phyloP scores from a whole-genome alignment of 257 asterid genomes.

The Ballota nigra region DNA sequence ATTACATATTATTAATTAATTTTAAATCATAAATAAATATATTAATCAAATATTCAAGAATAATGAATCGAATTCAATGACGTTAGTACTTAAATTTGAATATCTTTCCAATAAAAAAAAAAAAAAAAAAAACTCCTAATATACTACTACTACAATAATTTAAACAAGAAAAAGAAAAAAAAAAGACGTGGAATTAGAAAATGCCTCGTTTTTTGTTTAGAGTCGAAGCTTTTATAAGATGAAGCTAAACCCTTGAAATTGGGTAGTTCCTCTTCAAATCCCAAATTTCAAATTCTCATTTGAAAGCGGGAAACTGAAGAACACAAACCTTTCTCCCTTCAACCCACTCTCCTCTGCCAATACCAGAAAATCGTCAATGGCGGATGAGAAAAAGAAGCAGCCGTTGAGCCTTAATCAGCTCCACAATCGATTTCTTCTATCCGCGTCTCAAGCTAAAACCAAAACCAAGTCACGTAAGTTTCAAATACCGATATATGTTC shows the following conservation, averaged over 20 bases:
- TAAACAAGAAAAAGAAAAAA: too few species aligned
- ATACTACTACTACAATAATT: too few species aligned
- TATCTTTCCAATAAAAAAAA: too few species aligned
- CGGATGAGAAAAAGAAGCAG: slow-evolving; percentile 39
- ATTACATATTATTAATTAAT: too few species aligned
- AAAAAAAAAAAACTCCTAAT: too few species aligned
- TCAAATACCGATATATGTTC: background rate
- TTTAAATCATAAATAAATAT: too few species aligned
- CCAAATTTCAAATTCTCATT: slow-evolving; percentile 35
- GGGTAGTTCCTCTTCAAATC: background rate
- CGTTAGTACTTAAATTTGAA: too few species aligned
- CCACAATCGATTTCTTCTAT: slow-evolving; percentile 56
- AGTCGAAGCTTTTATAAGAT: background rate
- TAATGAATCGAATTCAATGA: too few species aligned
- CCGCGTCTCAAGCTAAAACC: slow-evolving; percentile 56
- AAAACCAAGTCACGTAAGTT: slow-evolving; percentile 30
- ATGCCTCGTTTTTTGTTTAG: background rate
- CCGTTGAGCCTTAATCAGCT: slow-evolving; percentile 81
- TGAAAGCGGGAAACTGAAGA: slow-evolving; percentile 37
- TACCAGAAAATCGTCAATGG: slow-evolving; percentile 40
- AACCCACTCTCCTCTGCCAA: background rate
- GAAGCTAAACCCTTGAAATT: background rate
- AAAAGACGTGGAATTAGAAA: too few species aligned
- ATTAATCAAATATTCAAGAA: too few species aligned
- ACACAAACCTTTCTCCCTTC: background rate